Base-by-base conservation (phyloP, 768 basidiomycete genomes). In the Phylloporus arenicola region DNA sequence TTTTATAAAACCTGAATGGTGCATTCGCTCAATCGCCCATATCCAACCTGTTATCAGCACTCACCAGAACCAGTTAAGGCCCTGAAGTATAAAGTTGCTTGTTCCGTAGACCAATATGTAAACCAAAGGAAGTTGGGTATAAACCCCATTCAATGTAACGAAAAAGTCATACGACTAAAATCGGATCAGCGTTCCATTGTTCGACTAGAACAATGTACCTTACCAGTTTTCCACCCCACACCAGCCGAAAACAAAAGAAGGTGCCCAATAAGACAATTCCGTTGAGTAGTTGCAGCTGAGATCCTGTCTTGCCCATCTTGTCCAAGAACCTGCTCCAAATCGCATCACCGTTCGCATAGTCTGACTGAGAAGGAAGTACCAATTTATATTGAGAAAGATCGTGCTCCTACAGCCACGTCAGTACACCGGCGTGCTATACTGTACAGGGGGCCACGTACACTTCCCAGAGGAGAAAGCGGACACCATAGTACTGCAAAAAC, bases 371-470 rank as follows among this genome's bases (percentile, higher is more conserved):
- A 27, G 17, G 46, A 64, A 73, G 53, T 57, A 91, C 90, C 90
- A 92, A 55, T 93, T 89, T 48, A 88, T 81, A 59, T 95, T 88
- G 54, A 95, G 72, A 69, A 94, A 92, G 51, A 92, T 79, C 0
- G 92, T 94, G 70, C 84, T 87, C 70, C 82, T 84, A 52, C 16
- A 39, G 30, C 31, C 38, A 41, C 6, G 17, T 58, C 30, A 58
- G 51, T 33, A 48, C 27, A 29, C 16, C 38, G 10, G 57, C 13
- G 20, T 30, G 25, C 12, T 9, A 39, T 11, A 38, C 16, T 10
- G 27, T 22, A 42, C 19, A 19, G 33, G n/a, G 10, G 12, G 37
- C 39, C 33, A 70, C 80, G 46, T 67, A 85, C 75, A 81, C 72
- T 69, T 92, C 92, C 91, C 90, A 92, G 11, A 92, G 71, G 27